These are phyloP conservation scores for Dysphania ambrosioides DNA, from an alignment of 148 eudicot genomes.

Conservation along the genomic window DNA sequence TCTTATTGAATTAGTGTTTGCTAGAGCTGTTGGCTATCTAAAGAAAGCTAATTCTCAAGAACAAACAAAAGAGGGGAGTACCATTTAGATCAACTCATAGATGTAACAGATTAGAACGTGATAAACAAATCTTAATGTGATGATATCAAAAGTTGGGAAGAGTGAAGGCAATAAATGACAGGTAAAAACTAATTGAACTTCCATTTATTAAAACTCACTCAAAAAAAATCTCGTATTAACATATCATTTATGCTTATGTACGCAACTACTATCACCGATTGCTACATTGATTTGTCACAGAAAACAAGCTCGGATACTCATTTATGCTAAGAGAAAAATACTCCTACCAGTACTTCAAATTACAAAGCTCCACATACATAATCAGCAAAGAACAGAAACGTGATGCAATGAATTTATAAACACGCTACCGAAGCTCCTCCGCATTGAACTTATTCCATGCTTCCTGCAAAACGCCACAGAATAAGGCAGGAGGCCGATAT, in stretches of 20 bases:
- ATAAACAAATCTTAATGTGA: no score
- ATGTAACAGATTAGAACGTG: no score
- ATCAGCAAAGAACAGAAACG: not conserved
- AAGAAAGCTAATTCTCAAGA: no score
- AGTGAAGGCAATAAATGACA: no score
- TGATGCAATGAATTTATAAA: not conserved
- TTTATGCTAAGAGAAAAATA: not conserved
- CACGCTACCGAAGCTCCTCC: constrained; percentile 27
- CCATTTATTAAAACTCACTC: no score
- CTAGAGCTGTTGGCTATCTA: no score
- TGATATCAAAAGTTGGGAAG: no score
- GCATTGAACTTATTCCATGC: constrained; percentile 36
- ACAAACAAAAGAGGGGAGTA: no score
- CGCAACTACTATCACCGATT: not conserved
- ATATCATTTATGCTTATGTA: not conserved
- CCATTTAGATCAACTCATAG: no score
- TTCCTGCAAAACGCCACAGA: constrained; percentile 22
- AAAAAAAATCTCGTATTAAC: no score
- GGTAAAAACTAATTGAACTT: no score
- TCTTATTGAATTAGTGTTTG: no score
- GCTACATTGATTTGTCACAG: not conserved
- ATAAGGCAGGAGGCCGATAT: not conserved
- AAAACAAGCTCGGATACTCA: not conserved
- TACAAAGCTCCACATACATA: not conserved
- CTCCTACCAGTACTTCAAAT: not conserved